A percentile compares a stretch with the other conserved stretches of the same genome.
Evolutionary conservation across 441 rosid species (phyloP).

Genomic region (Oxalis stricta): DNA sequence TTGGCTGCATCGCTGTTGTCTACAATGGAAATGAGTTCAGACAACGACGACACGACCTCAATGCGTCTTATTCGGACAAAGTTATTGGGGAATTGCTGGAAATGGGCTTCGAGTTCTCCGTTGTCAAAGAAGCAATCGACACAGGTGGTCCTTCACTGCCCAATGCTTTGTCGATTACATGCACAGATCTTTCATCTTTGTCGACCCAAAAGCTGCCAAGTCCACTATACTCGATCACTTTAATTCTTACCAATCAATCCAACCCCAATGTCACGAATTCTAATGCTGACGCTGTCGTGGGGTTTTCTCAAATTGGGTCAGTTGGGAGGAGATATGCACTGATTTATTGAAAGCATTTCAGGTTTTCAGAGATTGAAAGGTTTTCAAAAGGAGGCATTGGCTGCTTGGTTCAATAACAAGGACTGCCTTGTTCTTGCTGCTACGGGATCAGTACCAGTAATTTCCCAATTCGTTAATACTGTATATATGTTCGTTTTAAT

Average conservation of each 20-base stretch:
- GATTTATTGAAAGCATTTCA: constrained; percentile 44
- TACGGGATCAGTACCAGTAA: constrained; percentile 90
- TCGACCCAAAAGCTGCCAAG: too few species aligned
- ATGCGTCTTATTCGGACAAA: constrained; percentile 18
- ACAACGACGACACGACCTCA: too few species aligned
- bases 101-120: constrained; percentile 60
- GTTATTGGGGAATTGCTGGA: constrained; percentile 32
- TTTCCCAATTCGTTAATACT: constrained; percentile 4
- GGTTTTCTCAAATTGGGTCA: constrained; percentile 14
- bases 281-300: constrained; percentile 7
- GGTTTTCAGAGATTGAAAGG: constrained; percentile 45
- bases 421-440: constrained; percentile 91
- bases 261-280: too few species aligned
- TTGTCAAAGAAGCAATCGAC: constrained; percentile 38
- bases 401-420: constrained; percentile 50
- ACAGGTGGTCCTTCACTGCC: constrained; percentile 46
- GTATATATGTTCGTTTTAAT: not conserved
- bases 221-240: constrained; percentile 55
- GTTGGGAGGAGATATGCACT: constrained; percentile 48
- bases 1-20: too few species aligned
- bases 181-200: too few species aligned
- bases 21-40: too few species aligned
- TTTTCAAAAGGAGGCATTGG: constrained; percentile 75
- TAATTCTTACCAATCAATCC: too few species aligned
- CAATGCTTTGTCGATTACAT: constrained; percentile 43